phyloP scores from a whole-genome alignment of 805 yeast species.

The Kuraishia piskuri region DNA sequence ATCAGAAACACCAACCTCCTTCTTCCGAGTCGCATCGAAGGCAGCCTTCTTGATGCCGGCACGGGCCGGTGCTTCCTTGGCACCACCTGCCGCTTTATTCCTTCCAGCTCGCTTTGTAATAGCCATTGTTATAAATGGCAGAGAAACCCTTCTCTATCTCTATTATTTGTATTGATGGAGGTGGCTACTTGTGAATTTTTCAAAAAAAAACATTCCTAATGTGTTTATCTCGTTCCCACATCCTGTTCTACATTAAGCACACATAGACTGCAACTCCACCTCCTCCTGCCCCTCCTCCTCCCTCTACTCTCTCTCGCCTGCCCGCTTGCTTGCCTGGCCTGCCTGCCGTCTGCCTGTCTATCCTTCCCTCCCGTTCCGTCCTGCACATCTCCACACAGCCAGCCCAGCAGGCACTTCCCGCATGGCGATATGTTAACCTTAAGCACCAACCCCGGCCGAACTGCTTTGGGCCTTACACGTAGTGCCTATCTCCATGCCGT shows the following conservation, averaged over 20 bases:
- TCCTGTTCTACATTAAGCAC: neutral
- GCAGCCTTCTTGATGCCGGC: slow-evolving; percentile 76
- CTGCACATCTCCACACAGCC: neutral
- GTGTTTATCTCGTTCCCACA: neutral
- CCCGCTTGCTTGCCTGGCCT: neutral
- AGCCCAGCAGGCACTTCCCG: neutral
- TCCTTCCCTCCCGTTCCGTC: neutral
- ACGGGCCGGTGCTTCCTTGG: slow-evolving; percentile 39
- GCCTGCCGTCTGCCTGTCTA: neutral
- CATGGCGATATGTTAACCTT: neutral
- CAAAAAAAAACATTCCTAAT: no score
- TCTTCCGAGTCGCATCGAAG: slow-evolving; percentile 79
- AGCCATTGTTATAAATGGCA: slow-evolving; percentile 40
- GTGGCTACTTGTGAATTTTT: neutral
- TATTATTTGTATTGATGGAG: no score
- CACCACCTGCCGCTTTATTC: slow-evolving; percentile 39
- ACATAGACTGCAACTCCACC: no score
- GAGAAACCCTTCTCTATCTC: neutral
- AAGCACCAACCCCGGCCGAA: neutral
- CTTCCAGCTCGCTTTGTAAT: slow-evolving; percentile 70
- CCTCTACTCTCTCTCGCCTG: neutral
- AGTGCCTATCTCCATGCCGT: neutral
- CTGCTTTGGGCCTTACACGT: neutral
- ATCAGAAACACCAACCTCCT: slow-evolving; percentile 98
- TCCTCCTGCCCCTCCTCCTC: neutral